Evolutionary conservation across 2,329 filamentous ascomycete genomes (phyloP), one percentile per base, ranked within the genome.

Genomic region (Colletotrichum eremochloae): DNA sequence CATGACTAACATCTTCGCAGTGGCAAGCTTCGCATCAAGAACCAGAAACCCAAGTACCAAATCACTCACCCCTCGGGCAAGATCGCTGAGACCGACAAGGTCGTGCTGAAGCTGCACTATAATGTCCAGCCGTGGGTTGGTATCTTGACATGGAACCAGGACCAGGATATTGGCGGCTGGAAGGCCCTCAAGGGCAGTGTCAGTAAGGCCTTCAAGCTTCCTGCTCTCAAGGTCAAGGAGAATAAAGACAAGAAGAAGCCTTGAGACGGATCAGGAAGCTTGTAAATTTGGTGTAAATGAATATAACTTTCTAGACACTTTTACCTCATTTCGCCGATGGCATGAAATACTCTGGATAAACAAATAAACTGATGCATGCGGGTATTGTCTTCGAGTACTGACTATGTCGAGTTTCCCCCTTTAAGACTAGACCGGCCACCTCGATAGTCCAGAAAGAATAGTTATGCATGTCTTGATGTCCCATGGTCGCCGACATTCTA

Each of bases 81-180:
- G 81, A 87, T 98, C 75, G 93, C 94, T 57, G 88, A 92, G 78
- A 86, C 90, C 61, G 85, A 88, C 63, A 91, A 96, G 80, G 94
- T 96, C 68, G 91, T 90, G 40, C 85, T 99, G 74, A 91, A 92
- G 77, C 85, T 98, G 65, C 92, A 96, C 79, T 99, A 97, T 90
- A 98, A 98, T 83, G 93, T 98, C 72, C 96, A 99, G 86, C 96
- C 96, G 42, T 98, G 96, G 94, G 94, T 99, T 14, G 96, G 96
- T 18, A 83, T 92, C 64, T 83, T 98, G 81, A 93, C 93, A 53
- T 99, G 96, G 96, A 92, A 93, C 78, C 86, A 90, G 74, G 81
- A 86, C 74, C 76, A 79, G 53, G 85, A 89, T 75, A 81, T 89
- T 68, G 89, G 89, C 12, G 80, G 84, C 62, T 95, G 93, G 93